Base-by-base conservation (phyloP, 305 asterid species). In the Petunia hybrid region DNA sequence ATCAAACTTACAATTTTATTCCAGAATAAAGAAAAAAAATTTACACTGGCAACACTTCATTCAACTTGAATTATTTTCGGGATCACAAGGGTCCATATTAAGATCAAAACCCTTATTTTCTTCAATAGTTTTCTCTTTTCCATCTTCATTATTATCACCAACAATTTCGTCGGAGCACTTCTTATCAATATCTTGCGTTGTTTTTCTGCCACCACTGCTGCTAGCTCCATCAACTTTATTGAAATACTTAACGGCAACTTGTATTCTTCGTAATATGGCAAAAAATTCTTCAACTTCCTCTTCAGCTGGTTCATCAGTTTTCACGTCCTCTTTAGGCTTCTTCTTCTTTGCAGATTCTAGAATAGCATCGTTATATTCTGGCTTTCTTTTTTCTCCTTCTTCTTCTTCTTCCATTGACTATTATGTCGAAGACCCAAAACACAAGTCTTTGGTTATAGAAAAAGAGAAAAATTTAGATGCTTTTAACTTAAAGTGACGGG, bases 251-350 rank as follows among this genome's bases (percentile, higher is more conserved):
- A 88, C 82, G 4, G 97, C 94, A 57, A 85, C 88, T 76, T 78
- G 85, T 56, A 89, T 87, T 39, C 92, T 84, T 82, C 83, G 87
- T 55, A 90, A 56, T 2, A 90, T 92, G 2, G 91, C 88, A 48
- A 67, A 92, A 82, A 92, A 92, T 80, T 90, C 91, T 65, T 90
- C 97, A 83, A 90, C 97, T 80, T 92, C 97, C 64, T 86, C 93
- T 13, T 90, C 94, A 9, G 6, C 81, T 77, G 62, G 83, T 77
- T 8, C 73, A 31, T 12, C 22, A 42, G 45, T 68, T 62, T 10
- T 78, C 63, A 67, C 62, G 40, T 36, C 84, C 7, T 51, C 85
- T 9, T 69, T 46, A 40, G 14, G 81, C 76, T 69, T 69, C 31
- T 55, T 73, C 70, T 76, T 88, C 77, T 84, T 73, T 51, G 74